Evolutionary conservation across 495 filamentous ascomycete genomes (phyloP), one percentile per base, ranked within the genome.

Genomic region (Aspergillus indologenus): DNA sequence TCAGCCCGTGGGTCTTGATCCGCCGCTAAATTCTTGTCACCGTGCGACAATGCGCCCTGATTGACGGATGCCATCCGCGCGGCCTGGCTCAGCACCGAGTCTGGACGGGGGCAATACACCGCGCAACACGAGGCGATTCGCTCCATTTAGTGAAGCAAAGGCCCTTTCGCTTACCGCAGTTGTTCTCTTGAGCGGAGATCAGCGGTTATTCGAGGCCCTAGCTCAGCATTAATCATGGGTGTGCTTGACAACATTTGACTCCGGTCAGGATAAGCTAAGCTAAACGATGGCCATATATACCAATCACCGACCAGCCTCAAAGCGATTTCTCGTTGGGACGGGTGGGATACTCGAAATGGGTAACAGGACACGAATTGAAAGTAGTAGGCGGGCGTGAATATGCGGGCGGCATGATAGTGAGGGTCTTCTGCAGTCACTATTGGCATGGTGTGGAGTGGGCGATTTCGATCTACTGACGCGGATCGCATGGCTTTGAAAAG

Each of bases 1-100:
- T 64, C 59, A 67, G 61, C 57, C 34, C 54, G 61, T 64, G 65
- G 65, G 61, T 62, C 61, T 45, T 56, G 65, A 67, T 67, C 61
- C 65, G 57, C 65, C 65, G 65, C 65, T 67, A 67, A 53, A 22
- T 20, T n/a, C n/a, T n/a, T 21, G 48, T 23, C 54, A 56, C 55
- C 26, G 53, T 45, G 56, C 57, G 40, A 58, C 53, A n/a, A 43
- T 11, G 23, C 15, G 19, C 15, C 47, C 53, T 64, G 59, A 62
- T 62, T 67, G 65, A 64, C 47, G 54, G 61, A 60, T 56, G 54
- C 56, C 31, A 50, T 42, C 44, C 50, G 56, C 56, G 57, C 23
- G 22, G 56, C 56, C 59, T 31, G 61, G 53, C 47, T 58, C 60
- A 64, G 61, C 53, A 57, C 24, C 29, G n/a, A 51, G 48, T 23